phyloP scores from a whole-genome alignment of 106 monocot genomes.

The Chionographis japonica region DNA sequence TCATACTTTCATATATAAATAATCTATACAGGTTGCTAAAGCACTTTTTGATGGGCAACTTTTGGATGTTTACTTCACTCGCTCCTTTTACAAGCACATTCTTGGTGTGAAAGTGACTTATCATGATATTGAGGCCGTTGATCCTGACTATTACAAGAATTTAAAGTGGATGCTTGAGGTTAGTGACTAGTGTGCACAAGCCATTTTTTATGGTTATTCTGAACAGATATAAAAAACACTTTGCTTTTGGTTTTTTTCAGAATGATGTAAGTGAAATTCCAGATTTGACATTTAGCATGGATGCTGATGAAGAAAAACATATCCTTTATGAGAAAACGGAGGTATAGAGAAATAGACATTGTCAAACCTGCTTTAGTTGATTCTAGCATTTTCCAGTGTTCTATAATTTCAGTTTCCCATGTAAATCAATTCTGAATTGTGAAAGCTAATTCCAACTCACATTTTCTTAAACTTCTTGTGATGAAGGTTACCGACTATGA shows the following conservation, averaged over 20 bases:
- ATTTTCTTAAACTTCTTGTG: background rate
- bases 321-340: slow-evolving; percentile 75
- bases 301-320: slow-evolving; percentile 83
- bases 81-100: slow-evolving; percentile 85
- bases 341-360: slow-evolving; percentile 19
- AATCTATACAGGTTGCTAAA: slow-evolving; percentile 59
- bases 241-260: slow-evolving; percentile 27
- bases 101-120: slow-evolving; percentile 83
- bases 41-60: slow-evolving; percentile 86
- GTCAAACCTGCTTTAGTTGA: too few species aligned
- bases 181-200: background rate
- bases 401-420: background rate
- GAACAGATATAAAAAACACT: background rate
- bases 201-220: background rate
- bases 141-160: slow-evolving; percentile 86
- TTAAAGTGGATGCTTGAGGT: slow-evolving; percentile 95
- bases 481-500: slow-evolving; percentile 71
- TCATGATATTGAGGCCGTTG: slow-evolving; percentile 81
- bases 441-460: background rate
- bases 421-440: background rate
- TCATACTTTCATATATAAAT: background rate
- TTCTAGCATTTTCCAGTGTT: too few species aligned
- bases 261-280: slow-evolving; percentile 70
- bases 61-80: slow-evolving; percentile 79
- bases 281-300: slow-evolving; percentile 82